Evolutionary conservation across 148 eudicot genomes (phyloP), one percentile per base, ranked within the genome.

Genomic region (Vaccinium darrowii): DNA sequence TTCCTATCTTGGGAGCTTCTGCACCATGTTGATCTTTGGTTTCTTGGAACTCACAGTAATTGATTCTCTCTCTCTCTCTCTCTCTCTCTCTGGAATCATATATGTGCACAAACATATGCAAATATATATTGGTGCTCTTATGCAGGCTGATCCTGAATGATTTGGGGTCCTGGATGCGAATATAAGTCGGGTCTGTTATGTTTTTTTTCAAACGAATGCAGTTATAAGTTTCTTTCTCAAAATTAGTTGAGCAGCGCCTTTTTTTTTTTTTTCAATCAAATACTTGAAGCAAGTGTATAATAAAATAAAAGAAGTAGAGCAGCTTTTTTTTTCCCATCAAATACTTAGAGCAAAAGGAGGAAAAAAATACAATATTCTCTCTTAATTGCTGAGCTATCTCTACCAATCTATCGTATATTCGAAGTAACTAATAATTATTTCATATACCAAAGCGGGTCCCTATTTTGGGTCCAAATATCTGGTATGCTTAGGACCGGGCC

Each of bases 41-140:
- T 93, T 94, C 76, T 86, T 95, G 14, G 98, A 95, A 74, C 95
- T 95, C 78, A 91, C 89, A 18, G 98, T 95, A 93, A 58, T 92
- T 88, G 1, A 21, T 7, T 78, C 13, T 60, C 50, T 14, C 21
- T 50, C 23, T 36, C 63, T 58, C 49, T 33, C 76, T 72, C 49
- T 33, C 76, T 72, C 49, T 36, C 76, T 0, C 53, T 72, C 0
- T 36, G 7, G 1, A 3, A 10, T 2, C 19, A 63, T 9, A 9
- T 62, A 62, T 21, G 6, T 43, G 6, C 47, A 43, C 47, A 43
- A 43, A 43, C 47, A 43, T 4, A 43, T 43, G 6, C 47, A 43
- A 57, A 6, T 21, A 58, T 18, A 58, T 18, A 58, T 18, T 58
- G 63, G 63, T 58, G 63, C 21, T 58, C 63, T 16, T 58, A 6